phyloP scores from a whole-genome alignment of 768 basidiomycete genomes.

The Mycena kentingensis region DNA sequence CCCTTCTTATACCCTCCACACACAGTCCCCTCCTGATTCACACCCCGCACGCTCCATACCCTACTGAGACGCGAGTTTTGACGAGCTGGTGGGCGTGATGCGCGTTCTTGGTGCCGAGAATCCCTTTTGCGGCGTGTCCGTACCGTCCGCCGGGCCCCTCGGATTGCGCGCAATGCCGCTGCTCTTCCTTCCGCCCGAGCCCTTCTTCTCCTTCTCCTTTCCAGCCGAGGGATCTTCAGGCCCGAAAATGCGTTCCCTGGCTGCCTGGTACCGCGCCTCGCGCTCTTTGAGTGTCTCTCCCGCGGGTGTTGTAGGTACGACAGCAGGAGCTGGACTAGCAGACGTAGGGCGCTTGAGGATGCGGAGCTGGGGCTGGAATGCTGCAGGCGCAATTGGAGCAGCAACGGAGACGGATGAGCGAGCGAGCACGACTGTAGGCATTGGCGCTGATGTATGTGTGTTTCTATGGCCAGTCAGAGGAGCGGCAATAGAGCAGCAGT shows the following conservation, averaged over 20 bases:
- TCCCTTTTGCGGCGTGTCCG: no score
- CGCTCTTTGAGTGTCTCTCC: constrained; percentile 57
- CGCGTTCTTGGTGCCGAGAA: no score
- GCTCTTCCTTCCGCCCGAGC: no score
- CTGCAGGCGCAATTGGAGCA: constrained; percentile 46
- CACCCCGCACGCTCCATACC: no score
- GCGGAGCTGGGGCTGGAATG: constrained; percentile 63
- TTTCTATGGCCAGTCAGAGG: constrained; percentile 40
- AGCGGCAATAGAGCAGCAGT: constrained; percentile 2
- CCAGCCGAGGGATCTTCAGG: no score
- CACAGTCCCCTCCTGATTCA: no score
- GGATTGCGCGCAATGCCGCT: no score
- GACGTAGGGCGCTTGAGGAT: constrained; percentile 71
- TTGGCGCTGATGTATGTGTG: constrained; percentile 56
- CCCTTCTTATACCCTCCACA: no score
- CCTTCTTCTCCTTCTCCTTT: no score
- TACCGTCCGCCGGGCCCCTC: no score
- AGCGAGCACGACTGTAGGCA: constrained; percentile 58
- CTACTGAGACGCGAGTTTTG: no score
- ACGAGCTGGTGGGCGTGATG: no score
- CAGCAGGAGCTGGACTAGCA: constrained; percentile 28
- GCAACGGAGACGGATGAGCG: constrained; percentile 35
- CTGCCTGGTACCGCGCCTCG: constrained; percentile 73
- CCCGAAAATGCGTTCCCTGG: constrained; percentile 74
- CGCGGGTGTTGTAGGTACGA: constrained; percentile 24